Evolutionary conservation across 192 early-diverging fungal species (phyloP).

Genomic region (Podila clonocystis): DNA sequence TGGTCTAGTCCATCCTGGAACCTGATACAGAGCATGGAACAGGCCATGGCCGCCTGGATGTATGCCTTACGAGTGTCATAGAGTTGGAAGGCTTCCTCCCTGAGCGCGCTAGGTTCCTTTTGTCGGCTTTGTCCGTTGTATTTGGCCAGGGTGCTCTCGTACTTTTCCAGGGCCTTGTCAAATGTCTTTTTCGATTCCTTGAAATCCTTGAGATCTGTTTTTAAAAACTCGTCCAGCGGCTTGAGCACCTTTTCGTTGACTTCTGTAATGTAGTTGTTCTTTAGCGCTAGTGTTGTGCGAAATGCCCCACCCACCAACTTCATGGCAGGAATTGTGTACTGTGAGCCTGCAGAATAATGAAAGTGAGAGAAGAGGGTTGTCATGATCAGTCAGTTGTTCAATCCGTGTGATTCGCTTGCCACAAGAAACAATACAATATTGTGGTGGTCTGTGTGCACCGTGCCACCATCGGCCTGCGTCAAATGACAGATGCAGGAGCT

Average conservation of each 20-base stretch:
- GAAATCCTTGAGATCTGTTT: conserved; percentile 71
- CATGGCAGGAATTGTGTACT: conserved; percentile 56
- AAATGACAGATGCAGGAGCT: background rate
- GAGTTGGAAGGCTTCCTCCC: conserved; percentile 77
- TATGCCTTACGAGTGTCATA: conserved; percentile 73
- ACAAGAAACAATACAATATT: background rate
- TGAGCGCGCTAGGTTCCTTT: conserved; percentile 72
- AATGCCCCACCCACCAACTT: conserved; percentile 55
- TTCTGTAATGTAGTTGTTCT: conserved; percentile 63
- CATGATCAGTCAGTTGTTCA: background rate
- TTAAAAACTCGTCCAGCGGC: conserved; percentile 65
- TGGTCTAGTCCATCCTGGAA: conserved; percentile 66
- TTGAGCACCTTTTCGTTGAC: conserved; percentile 67
- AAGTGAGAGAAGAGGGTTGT: background rate
- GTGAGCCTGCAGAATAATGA: conserved; percentile 15
- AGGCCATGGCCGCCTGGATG: conserved; percentile 64
- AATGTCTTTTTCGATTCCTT: conserved; percentile 59
- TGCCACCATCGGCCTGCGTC: background rate
- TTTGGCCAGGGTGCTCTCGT: conserved; percentile 69
- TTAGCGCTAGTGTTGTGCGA: conserved; percentile 58
- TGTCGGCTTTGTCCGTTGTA: conserved; percentile 67
- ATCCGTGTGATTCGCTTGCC: background rate
- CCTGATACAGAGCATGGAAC: conserved; percentile 61
- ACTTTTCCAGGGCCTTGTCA: conserved; percentile 61
- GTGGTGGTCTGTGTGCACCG: background rate